phyloP scores from a whole-genome alignment of 2,329 filamentous ascomycete species.

The Leptosphaerulina australis region DNA sequence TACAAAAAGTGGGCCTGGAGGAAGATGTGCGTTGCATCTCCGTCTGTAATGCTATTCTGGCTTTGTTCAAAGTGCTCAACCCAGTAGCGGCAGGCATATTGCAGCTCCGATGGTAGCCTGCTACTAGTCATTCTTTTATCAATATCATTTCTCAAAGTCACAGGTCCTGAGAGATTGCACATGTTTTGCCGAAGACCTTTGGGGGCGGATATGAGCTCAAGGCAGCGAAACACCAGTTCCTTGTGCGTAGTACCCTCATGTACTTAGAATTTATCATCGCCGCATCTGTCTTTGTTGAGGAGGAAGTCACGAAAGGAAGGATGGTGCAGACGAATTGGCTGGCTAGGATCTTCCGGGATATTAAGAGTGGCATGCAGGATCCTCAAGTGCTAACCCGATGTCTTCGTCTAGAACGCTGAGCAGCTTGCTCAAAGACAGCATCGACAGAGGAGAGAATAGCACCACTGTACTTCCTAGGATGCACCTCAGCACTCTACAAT shows the following conservation, averaged over 20 bases:
- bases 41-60: background rate
- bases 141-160: background rate
- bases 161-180: background rate
- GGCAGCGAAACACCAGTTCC: no score
- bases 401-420: background rate
- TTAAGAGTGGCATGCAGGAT: constrained; percentile 30
- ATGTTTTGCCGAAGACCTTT: background rate
- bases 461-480: constrained; percentile 12
- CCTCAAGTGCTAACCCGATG: constrained; percentile 26
- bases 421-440: background rate
- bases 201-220: no score
- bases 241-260: no score
- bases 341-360: constrained; percentile 28
- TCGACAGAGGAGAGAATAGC: constrained; percentile 20
- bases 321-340: constrained; percentile 10
- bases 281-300: constrained; percentile 19
- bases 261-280: background rate
- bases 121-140: background rate
- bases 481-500: constrained; percentile 1
- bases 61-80: background rate
- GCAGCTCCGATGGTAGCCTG: no score
- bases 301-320: constrained; percentile 34
- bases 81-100: no score
- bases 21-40: background rate
- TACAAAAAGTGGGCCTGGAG: no score